These are phyloP conservation scores for Tylopilus rubrobrunneus DNA, from an alignment of 768 basidiomycete species.

Conservation along the genomic window DNA sequence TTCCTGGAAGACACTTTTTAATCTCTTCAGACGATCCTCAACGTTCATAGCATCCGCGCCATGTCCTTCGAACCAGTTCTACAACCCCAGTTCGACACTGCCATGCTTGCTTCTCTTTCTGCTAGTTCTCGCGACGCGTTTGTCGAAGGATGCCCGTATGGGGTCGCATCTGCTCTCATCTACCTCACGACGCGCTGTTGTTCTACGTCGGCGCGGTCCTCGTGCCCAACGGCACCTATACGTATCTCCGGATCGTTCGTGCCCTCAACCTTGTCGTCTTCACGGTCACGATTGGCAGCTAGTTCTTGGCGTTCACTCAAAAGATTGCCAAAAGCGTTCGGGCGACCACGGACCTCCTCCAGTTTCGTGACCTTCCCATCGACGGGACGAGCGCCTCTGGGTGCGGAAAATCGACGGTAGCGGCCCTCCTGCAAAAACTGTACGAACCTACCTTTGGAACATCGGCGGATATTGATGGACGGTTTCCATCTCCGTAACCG, in stretches of 20 bases:
- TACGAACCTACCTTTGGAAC: slow-evolving; percentile 74
- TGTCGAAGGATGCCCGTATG: slow-evolving; percentile 80
- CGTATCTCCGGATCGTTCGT: slow-evolving; percentile 86
- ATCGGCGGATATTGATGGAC: slow-evolving; percentile 59
- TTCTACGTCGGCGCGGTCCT: slow-evolving; percentile 91
- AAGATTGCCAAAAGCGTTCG: slow-evolving; percentile 83
- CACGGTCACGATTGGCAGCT: slow-evolving; percentile 86
- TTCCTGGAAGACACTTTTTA: no score
- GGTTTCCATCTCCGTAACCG: slow-evolving; percentile 71
- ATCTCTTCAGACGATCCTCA: no score
- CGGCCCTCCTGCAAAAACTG: slow-evolving; percentile 78
- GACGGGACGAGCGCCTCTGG: slow-evolving; percentile 69
- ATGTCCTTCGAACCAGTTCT: no score
- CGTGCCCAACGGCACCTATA: slow-evolving; percentile 74
- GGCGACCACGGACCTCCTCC: slow-evolving; percentile 76
- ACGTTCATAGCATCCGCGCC: no score
- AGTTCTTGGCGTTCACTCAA: slow-evolving; percentile 86
- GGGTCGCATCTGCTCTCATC: slow-evolving; percentile 76
- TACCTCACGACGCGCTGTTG: slow-evolving; percentile 89
- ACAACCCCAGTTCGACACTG: no score
- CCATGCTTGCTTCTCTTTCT: no score
- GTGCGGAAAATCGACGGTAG: slow-evolving; percentile 90
- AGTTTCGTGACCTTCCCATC: slow-evolving; percentile 56
- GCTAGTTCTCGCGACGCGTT: slow-evolving; percentile 65
- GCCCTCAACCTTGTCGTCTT: slow-evolving; percentile 91